These are phyloP conservation scores for Fusarium sp. DNA, from an alignment of 2,329 filamentous ascomycete genomes.

Conservation along the genomic window DNA sequence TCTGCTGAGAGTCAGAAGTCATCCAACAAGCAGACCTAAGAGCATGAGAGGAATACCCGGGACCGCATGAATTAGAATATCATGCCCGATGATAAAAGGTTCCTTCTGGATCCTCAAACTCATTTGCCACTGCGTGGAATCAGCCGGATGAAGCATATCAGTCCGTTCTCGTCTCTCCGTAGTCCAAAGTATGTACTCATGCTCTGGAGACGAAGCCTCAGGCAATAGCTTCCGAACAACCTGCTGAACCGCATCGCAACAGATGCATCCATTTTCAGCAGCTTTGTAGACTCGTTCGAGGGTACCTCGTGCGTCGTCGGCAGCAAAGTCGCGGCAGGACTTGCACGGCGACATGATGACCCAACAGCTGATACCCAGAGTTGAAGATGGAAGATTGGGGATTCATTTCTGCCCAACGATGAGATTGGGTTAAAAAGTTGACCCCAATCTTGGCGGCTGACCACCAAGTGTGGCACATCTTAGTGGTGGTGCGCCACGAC, in stretches of 20 bases:
- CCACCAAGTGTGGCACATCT: neutral
- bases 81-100: neutral
- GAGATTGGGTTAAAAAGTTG: neutral
- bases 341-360: neutral
- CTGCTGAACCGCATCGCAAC: neutral
- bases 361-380: neutral
- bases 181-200: neutral
- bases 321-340: neutral
- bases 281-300: neutral
- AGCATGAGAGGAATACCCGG: no score
- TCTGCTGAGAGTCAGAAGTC: no score
- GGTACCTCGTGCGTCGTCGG: neutral
- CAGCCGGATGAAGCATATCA: conserved; percentile 3
- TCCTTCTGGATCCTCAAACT: neutral
- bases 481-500: neutral
- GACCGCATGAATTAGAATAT: neutral
- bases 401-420: neutral
- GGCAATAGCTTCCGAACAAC: neutral
- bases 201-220: neutral
- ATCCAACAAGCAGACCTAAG: no score
- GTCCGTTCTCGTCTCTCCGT: neutral
- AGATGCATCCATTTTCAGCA: neutral
- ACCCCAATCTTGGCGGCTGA: neutral
- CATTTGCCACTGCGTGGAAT: neutral
- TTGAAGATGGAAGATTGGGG: neutral